Conservation (phyloP, 441 rosid genomes). For the Omphalea diandra region DNA sequence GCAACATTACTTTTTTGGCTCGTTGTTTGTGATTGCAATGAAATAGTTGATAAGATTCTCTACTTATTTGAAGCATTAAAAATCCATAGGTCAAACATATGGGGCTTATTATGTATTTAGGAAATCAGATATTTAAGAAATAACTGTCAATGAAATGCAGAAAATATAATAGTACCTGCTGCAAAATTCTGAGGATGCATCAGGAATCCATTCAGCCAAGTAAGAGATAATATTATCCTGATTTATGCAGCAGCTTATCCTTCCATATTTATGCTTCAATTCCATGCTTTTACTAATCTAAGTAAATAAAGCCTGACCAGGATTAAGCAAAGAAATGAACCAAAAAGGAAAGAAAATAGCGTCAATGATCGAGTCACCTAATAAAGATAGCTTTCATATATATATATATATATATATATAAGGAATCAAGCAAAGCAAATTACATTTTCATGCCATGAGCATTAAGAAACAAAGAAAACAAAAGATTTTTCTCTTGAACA, state of each 20-base stretch:
- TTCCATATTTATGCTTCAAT: neutral
- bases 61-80: neutral
- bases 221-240: neutral
- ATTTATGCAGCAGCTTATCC: neutral
- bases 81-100: neutral
- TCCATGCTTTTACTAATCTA: neutral
- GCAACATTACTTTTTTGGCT: neutral
- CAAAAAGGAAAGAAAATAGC: neutral
- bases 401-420: no score
- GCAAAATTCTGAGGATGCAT: neutral
- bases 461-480: neutral
- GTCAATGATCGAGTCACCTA: slow-evolving; percentile 7
- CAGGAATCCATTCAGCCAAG: neutral
- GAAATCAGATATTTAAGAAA: no score
- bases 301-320: neutral
- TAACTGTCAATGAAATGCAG: no score
- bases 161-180: neutral
- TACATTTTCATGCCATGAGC: no score
- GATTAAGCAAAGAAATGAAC: neutral
- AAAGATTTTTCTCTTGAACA: neutral
- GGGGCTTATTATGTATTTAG: neutral
- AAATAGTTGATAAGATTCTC: neutral
- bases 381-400: neutral
- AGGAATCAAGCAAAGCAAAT: no score
- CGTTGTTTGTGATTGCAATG: no score